Evolutionary conservation across 2,329 filamentous ascomycete species (phyloP).

Genomic region (Bertia moriformis): DNA sequence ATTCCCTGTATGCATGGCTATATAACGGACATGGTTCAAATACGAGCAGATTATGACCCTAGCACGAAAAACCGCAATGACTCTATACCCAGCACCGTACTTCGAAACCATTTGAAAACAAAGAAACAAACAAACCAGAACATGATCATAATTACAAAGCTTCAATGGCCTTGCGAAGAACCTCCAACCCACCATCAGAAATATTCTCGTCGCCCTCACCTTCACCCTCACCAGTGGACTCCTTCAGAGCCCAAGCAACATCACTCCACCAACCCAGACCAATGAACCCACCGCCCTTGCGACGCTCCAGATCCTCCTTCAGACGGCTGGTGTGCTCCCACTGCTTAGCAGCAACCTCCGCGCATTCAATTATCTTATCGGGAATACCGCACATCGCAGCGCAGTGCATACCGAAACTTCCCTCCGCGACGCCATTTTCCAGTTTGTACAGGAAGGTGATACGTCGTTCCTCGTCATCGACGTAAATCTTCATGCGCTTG

Average conservation of each 20-base stretch:
- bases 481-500: constrained; percentile 85
- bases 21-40: too few species aligned
- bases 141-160: too few species aligned
- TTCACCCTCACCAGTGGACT: neutral
- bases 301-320: constrained; percentile 74
- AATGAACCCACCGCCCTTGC: constrained; percentile 65
- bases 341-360: constrained; percentile 74
- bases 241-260: constrained; percentile 27
- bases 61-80: too few species aligned
- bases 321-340: constrained; percentile 92
- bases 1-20: too few species aligned
- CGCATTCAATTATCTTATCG: constrained; percentile 64
- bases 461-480: constrained; percentile 69
- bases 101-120: too few species aligned
- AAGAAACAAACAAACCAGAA: too few species aligned
- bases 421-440: constrained; percentile 84
- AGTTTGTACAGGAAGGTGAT: constrained; percentile 95
- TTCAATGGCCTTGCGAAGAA: neutral
- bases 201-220: neutral
- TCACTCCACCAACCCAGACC: constrained; percentile 80
- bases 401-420: constrained; percentile 98
- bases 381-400: constrained; percentile 96
- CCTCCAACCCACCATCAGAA: neutral
- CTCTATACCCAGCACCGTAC: too few species aligned
- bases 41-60: too few species aligned